A percentile compares a stretch with the other conserved stretches of the same genome.
phyloP scores from a whole-genome alignment of 768 basidiomycete genomes.

The Collybia nuda region DNA sequence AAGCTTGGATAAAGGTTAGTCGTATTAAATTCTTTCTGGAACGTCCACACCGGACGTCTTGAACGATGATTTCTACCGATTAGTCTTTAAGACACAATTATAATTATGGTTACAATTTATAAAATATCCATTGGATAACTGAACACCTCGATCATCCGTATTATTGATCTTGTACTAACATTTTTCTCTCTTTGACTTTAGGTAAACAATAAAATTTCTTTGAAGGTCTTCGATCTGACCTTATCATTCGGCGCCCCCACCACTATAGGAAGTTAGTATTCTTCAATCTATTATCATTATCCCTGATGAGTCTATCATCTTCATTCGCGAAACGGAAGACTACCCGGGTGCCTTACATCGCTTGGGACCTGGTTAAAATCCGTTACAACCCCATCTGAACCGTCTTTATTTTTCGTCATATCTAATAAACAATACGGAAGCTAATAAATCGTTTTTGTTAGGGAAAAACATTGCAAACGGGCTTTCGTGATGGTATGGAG shows the following conservation, averaged over 20 bases:
- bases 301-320: slow-evolving; percentile 49
- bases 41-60: slow-evolving; percentile 12
- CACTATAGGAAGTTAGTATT: slow-evolving; percentile 38
- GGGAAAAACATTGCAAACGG: slow-evolving; percentile 72
- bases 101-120: slow-evolving; percentile 67
- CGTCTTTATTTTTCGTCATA: slow-evolving; percentile 8
- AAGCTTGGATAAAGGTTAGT: slow-evolving; percentile 70
- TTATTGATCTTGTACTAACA: slow-evolving; percentile 7
- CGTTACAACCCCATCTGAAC: slow-evolving; percentile 73
- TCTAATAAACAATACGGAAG: slow-evolving; percentile 1
- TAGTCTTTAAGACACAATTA: slow-evolving; percentile 88
- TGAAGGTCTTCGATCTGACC: slow-evolving; percentile 11
- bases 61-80: slow-evolving; percentile 67
- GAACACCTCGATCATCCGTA: slow-evolving; percentile 13
- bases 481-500: slow-evolving; percentile 84
- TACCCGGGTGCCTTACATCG: slow-evolving; percentile 62
- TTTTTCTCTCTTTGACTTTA: slow-evolving; percentile 12
- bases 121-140: slow-evolving; percentile 16
- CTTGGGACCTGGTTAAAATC: slow-evolving; percentile 53
- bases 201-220: slow-evolving; percentile 15
- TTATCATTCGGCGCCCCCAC: slow-evolving; percentile 1
- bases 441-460: slow-evolving; percentile 22
- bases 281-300: slow-evolving; percentile 4
- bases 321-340: slow-evolving; percentile 76
- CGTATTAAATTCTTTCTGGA: slow-evolving; percentile 5